Percentiles rank a stretch among this genome's conserved stretches.
Conservation (phyloP, 2,329 filamentous ascomycete genomes). For the Xylaria sp. region DNA sequence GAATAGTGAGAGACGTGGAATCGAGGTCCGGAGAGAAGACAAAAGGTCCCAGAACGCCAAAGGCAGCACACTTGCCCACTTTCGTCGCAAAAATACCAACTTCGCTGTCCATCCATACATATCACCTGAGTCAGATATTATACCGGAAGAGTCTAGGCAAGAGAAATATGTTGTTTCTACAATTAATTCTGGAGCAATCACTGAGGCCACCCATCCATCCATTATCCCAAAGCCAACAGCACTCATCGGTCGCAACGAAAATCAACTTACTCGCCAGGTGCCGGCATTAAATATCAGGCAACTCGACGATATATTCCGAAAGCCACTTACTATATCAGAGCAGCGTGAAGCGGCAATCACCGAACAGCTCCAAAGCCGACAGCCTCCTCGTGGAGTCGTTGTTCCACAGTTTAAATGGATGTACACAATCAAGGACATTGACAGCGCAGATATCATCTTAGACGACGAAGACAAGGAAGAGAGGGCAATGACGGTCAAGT, state of each 20-base stretch:
- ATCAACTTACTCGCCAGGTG: neutral
- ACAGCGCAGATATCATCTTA: slow-evolving; percentile 13
- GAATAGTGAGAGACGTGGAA: no score
- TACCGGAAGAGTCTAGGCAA: neutral
- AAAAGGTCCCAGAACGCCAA: neutral
- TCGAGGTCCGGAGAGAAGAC: neutral
- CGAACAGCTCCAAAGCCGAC: slow-evolving; percentile 1
- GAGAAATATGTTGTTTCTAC: neutral
- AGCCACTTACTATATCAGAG: neutral
- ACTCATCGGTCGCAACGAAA: neutral
- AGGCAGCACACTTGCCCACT: slow-evolving; percentile 13
- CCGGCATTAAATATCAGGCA: neutral
- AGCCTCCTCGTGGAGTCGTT: slow-evolving; percentile 16
- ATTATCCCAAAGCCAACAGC: neutral
- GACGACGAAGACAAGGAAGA: slow-evolving; percentile 17
- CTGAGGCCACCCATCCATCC: neutral
- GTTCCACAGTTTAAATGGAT: slow-evolving; percentile 23
- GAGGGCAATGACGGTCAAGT: neutral
- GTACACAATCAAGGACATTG: slow-evolving; percentile 28
- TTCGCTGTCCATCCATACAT: neutral
- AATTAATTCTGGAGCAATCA: neutral
- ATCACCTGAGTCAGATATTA: neutral
- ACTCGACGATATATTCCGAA: neutral
- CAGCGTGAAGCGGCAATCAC: neutral
- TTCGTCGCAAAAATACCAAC: neutral